These are phyloP conservation scores for Patellifolia procumbens DNA, from an alignment of 179 eudicot species.

Conservation along the genomic window DNA sequence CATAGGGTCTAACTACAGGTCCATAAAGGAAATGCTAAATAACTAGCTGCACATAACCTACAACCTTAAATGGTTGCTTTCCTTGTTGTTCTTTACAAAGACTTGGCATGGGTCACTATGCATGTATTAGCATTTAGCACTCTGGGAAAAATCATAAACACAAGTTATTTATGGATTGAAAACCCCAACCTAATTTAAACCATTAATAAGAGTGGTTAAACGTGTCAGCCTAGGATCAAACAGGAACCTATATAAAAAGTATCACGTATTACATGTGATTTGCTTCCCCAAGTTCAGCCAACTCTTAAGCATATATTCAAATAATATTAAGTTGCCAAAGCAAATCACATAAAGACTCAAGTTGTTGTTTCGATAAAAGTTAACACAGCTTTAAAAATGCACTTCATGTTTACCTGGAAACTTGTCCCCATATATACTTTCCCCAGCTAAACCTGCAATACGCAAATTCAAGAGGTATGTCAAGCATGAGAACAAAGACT, in stretches of 20 bases:
- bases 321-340: no score
- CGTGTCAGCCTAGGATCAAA: no score
- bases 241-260: no score
- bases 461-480: not conserved
- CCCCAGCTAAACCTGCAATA: conserved; percentile 77
- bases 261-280: not conserved
- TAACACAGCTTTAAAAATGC: not conserved
- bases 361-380: not conserved
- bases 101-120: not conserved
- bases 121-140: not conserved
- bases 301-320: not conserved
- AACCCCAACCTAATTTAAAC: not conserved
- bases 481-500: not conserved
- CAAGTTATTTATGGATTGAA: not conserved
- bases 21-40: not conserved
- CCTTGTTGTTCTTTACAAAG: not conserved
- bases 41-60: not conserved
- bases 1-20: not conserved
- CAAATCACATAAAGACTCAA: not conserved
- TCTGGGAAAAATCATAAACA: not conserved
- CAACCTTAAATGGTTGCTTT: no score
- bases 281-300: not conserved
- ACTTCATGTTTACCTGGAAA: conserved; percentile 69
- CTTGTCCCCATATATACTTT: conserved; percentile 84
- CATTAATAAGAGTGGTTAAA: not conserved